These are phyloP conservation scores for Pythium vanterpoolii DNA, from an alignment of 352 stramenopile genomes.

Conservation along the genomic window DNA sequence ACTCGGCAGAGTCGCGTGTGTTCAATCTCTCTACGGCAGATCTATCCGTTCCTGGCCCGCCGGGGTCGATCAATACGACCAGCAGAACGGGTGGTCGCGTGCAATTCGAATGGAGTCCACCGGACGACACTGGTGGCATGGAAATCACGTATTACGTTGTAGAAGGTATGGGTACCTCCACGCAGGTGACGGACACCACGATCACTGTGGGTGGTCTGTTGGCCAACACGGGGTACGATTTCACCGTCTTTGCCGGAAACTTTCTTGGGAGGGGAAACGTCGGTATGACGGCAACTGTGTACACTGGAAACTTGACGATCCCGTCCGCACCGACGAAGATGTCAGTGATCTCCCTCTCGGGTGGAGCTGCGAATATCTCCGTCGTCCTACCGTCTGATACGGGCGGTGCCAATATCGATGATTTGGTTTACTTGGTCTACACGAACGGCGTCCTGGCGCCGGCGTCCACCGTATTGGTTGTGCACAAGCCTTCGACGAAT, in stretches of 20 bases:
- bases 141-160: conserved; percentile 41
- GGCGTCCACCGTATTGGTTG: background rate
- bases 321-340: conserved; percentile 31
- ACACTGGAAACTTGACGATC: conserved; percentile 25
- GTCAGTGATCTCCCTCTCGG: conserved; percentile 27
- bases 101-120: conserved; percentile 33
- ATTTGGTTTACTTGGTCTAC: conserved; percentile 39
- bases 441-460: conserved; percentile 36
- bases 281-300: conserved; percentile 21
- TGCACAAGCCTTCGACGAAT: background rate
- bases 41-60: conserved; percentile 47
- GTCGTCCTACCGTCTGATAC: conserved; percentile 38
- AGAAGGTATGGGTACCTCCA: conserved; percentile 15
- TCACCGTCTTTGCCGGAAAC: conserved; percentile 53
- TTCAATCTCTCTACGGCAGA: conserved; percentile 38
- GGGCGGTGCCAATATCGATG: conserved; percentile 28
- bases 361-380: conserved; percentile 35
- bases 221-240: conserved; percentile 38
- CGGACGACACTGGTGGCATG: conserved; percentile 55
- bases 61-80: conserved; percentile 16
- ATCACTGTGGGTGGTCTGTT: conserved; percentile 37
- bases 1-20: conserved; percentile 30
- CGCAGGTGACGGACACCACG: background rate
- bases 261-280: conserved; percentile 36
- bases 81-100: conserved; percentile 41